A percentile compares a stretch with the other conserved stretches of the same genome.
These are phyloP conservation scores for Physaria fendleri DNA, from an alignment of 345 rosid species.

Conservation along the genomic window DNA sequence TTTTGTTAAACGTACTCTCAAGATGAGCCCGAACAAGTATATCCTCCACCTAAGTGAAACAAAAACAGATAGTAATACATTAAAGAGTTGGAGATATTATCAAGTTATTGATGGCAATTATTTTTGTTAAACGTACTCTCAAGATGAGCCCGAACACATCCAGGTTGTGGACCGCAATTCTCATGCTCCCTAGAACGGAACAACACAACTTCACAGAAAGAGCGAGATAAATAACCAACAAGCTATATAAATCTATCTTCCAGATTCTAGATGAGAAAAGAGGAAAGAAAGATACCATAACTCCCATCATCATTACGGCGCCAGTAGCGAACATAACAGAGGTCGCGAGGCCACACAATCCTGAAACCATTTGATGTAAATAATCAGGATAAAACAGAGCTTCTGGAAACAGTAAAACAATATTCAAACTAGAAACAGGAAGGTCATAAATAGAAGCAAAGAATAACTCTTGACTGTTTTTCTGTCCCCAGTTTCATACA, in stretches of 20 bases:
- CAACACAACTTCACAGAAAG: slow-evolving; percentile 72
- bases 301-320: slow-evolving; percentile 99
- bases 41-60: no score
- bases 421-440: neutral
- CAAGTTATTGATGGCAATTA: neutral
- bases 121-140: slow-evolving; percentile 62
- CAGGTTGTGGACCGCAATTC: slow-evolving; percentile 92
- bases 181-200: slow-evolving; percentile 98
- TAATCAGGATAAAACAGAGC: neutral
- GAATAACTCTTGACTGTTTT: neutral
- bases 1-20: slow-evolving; percentile 63
- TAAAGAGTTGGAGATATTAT: no score
- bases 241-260: slow-evolving; percentile 1
- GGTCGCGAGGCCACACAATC: slow-evolving; percentile 99
- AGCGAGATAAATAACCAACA: slow-evolving; percentile 25
- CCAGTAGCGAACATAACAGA: slow-evolving; percentile 98
- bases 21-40: slow-evolving; percentile 98
- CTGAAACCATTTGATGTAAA: slow-evolving; percentile 35
- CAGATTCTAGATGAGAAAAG: slow-evolving; percentile 11
- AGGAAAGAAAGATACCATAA: slow-evolving; percentile 56
- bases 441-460: slow-evolving; percentile 3
- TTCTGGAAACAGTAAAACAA: neutral
- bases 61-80: no score
- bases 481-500: neutral
- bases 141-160: slow-evolving; percentile 93